Conservation (phyloP, 768 basidiomycete species). For the Calvatia gigantea region DNA sequence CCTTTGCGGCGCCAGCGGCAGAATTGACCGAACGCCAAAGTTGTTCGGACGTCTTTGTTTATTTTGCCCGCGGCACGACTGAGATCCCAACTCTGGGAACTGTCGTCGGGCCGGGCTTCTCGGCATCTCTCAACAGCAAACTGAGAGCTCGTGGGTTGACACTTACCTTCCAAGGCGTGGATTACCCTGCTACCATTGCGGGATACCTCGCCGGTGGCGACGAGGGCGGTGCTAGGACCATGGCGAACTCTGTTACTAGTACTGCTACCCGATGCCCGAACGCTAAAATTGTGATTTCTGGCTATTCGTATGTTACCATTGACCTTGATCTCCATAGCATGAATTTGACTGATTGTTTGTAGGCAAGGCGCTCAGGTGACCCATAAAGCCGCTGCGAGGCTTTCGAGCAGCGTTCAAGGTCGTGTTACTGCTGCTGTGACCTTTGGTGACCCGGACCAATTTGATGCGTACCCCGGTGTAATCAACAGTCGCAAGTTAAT, state of each 20-base stretch:
- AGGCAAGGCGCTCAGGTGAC: constrained; percentile 35
- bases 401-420: constrained; percentile 25
- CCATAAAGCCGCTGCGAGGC: constrained; percentile 31
- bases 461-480: constrained; percentile 22
- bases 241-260: constrained; percentile 10
- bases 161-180: constrained; percentile 9
- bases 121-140: neutral
- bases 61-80: constrained; percentile 16
- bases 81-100: constrained; percentile 13
- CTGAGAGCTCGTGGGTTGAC: constrained; percentile 5
- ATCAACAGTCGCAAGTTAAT: constrained; percentile 22
- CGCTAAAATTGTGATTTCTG: constrained; percentile 21
- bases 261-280: constrained; percentile 21
- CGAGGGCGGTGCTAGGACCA: constrained; percentile 12
- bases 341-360: neutral
- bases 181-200: constrained; percentile 14
- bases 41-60: constrained; percentile 7
- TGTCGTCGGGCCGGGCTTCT: constrained; percentile 16
- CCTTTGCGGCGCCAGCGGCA: neutral
- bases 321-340: neutral
- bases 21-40: neutral
- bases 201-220: constrained; percentile 16
- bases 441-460: constrained; percentile 32
- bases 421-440: constrained; percentile 30
- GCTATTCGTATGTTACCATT: constrained; percentile 16